Evolutionary conservation across 148 eudicot species (phyloP).

Genomic region (Chenopodium suecicum): DNA sequence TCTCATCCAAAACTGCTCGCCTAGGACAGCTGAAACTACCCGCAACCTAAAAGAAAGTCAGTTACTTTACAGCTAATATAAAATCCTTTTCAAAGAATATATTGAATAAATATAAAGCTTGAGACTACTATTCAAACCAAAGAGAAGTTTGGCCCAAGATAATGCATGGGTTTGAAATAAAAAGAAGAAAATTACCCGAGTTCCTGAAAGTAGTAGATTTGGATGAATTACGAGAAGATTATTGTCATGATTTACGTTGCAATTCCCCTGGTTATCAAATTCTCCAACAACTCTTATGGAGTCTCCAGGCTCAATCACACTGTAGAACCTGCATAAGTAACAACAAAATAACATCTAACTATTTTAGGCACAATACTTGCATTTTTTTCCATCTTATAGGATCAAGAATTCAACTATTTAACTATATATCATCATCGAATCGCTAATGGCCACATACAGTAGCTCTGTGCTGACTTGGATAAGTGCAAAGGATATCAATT

Average conservation of each 20-base stretch:
- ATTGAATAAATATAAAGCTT: background rate
- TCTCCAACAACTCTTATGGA: conserved; percentile 80
- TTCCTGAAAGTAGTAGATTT: conserved; percentile 81
- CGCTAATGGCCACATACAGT: background rate
- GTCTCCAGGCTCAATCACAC: conserved; percentile 89
- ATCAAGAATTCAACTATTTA: background rate
- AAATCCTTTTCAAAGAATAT: background rate
- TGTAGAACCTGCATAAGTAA: conserved; percentile 55
- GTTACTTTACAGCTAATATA: background rate
- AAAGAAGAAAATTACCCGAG: conserved; percentile 56
- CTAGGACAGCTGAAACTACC: conserved; percentile 88
- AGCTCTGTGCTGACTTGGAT: background rate
- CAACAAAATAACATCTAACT: conserved; percentile 5
- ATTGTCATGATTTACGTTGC: conserved; percentile 64
- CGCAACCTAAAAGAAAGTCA: conserved; percentile 58
- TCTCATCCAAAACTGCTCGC: conserved; percentile 90
- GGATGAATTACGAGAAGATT: conserved; percentile 88
- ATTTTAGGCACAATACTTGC: background rate
- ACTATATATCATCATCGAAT: background rate
- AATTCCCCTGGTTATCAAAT: conserved; percentile 68
- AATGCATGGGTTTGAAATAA: background rate
- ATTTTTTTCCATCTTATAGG: background rate
- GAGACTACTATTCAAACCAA: background rate
- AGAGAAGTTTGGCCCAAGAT: background rate
- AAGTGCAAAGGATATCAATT: background rate